Conservation (phyloP, 164 flowering plant species). For the Berberis vulgaris region DNA sequence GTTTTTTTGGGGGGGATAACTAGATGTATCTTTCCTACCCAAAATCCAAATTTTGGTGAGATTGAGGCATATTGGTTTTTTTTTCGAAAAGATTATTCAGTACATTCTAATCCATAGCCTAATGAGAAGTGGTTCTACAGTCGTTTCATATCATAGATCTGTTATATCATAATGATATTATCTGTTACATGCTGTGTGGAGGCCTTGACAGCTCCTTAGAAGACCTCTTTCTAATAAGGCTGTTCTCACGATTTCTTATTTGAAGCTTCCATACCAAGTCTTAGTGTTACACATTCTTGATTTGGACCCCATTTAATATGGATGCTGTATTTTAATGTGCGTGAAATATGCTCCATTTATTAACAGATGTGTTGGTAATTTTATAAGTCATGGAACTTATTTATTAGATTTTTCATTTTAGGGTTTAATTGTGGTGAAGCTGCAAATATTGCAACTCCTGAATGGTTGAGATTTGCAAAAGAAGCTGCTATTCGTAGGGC, state of each 20-base stretch:
- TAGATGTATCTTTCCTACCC: no score
- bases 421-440: conserved; percentile 99
- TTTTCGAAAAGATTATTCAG: no score
- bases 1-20: no score
- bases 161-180: neutral
- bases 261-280: neutral
- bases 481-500: conserved; percentile 98
- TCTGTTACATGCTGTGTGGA: neutral
- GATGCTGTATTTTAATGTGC: no score
- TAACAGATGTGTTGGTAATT: conserved; percentile 1
- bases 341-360: no score
- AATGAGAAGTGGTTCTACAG: no score
- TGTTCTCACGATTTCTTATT: neutral
- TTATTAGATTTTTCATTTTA: conserved; percentile 14
- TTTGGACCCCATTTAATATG: no score
- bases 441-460: conserved; percentile 97
- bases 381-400: neutral
- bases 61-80: no score
- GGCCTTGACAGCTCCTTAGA: neutral
- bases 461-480: conserved; percentile 86
- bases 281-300: neutral
- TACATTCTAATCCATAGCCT: no score
- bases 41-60: no score
- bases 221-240: neutral
- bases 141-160: no score